These are phyloP conservation scores for Aureobasidium pullulans DNA, from an alignment of 2,329 filamentous ascomycete genomes.

Conservation along the genomic window DNA sequence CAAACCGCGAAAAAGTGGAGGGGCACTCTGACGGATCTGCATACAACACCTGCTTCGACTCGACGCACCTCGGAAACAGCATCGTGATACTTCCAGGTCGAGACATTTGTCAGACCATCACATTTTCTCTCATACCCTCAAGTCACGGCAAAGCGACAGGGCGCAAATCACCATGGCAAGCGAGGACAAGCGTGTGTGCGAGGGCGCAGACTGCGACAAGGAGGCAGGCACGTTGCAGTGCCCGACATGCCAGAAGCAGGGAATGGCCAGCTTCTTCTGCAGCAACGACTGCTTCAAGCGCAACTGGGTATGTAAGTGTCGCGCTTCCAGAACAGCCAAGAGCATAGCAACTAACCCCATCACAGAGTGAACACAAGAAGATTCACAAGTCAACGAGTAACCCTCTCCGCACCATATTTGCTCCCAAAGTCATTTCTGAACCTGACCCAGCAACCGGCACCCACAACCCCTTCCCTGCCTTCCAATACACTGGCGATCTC, in stretches of 20 bases:
- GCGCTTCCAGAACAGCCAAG: conserved; percentile 15
- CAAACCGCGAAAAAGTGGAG: conserved; percentile 3
- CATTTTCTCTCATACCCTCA: not conserved
- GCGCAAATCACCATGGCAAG: not conserved
- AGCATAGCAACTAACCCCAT: conserved; percentile 19
- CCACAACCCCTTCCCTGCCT: conserved; percentile 89
- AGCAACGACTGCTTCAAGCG: conserved; percentile 98
- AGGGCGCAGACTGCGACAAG: conserved; percentile 77
- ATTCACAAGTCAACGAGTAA: conserved; percentile 75
- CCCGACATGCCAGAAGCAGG: conserved; percentile 87
- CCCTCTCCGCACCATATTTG: conserved; percentile 63
- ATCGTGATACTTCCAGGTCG: no score
- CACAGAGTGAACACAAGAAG: conserved; percentile 71
- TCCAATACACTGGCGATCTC: conserved; percentile 70
- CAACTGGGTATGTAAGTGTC: conserved; percentile 69
- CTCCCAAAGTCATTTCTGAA: conserved; percentile 81
- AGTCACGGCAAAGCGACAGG: not conserved
- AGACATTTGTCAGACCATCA: not conserved
- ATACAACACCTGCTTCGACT: not conserved
- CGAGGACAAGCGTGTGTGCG: conserved; percentile 59
- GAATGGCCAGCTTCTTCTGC: conserved; percentile 91
- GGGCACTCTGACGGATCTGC: not conserved
- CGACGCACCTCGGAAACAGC: not conserved
- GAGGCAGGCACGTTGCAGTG: conserved; percentile 83
- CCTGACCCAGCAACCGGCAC: conserved; percentile 81